Evolutionary conservation across 1,284 basidiomycete genomes (phyloP).

Genomic region (Schizophyllum commune): DNA sequence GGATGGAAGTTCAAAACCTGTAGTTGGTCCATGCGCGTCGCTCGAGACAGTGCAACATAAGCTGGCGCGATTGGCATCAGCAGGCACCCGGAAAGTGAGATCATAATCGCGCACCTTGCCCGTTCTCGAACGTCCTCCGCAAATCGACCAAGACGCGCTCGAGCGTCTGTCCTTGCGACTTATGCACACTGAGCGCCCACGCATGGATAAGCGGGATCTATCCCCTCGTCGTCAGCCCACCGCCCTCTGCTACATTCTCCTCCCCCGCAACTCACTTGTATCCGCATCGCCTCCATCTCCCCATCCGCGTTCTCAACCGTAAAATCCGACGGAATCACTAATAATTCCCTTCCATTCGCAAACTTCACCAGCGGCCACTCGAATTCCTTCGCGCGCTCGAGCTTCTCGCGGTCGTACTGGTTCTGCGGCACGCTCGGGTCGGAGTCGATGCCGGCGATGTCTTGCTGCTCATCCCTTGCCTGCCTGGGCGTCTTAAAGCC

Average conservation of each 20-base stretch:
- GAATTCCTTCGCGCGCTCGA: conserved; percentile 7
- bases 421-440: not conserved
- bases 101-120: conserved; percentile 43
- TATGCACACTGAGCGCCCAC: conserved; percentile 82
- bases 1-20: conserved; percentile 80
- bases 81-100: not conserved
- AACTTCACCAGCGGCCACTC: conserved; percentile 55
- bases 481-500: conserved; percentile 41
- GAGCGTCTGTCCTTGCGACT: conserved; percentile 82
- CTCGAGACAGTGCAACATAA: conserved; percentile 91
- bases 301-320: conserved; percentile 49
- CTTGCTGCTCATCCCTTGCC: conserved; percentile 22
- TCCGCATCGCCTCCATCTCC: conserved; percentile 41
- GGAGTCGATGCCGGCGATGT: conserved; percentile 14
- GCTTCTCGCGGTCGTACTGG: not conserved
- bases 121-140: conserved; percentile 68
- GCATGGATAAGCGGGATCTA: conserved; percentile 73
- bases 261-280: conserved; percentile 31
- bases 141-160: conserved; percentile 71
- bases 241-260: not conserved
- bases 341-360: conserved; percentile 30
- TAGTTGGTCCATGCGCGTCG: conserved; percentile 76
- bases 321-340: conserved; percentile 50
- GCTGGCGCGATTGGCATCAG: conserved; percentile 34
- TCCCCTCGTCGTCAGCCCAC: not conserved